Evolutionary conservation across 768 basidiomycete species (phyloP).

Genomic region (Termitomyces sp.): DNA sequence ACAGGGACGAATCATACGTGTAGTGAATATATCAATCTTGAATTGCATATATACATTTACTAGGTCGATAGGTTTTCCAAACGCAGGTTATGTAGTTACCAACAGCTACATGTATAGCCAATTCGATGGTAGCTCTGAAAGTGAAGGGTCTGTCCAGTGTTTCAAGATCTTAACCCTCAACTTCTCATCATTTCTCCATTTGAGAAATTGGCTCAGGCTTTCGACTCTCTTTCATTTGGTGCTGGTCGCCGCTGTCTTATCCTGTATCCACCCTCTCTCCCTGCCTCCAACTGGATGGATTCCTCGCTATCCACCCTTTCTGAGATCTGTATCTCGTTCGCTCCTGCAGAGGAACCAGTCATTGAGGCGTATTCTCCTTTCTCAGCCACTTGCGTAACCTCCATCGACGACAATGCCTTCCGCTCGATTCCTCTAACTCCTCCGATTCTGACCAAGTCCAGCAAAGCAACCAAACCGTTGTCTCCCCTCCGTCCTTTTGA

Average conservation of each 20-base stretch:
- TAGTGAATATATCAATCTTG: conserved; percentile 1
- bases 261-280: conserved; percentile 15
- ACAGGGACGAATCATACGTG: neutral
- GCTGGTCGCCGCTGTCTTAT: conserved; percentile 44
- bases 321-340: conserved; percentile 63
- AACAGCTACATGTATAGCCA: conserved; percentile 1
- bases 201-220: conserved; percentile 11
- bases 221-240: conserved; percentile 23
- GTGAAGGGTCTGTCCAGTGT: neutral
- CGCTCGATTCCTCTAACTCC: conserved; percentile 55
- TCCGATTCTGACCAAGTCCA: conserved; percentile 36
- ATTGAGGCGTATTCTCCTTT: conserved; percentile 64
- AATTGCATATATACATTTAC: neutral
- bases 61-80: neutral
- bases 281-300: conserved; percentile 31
- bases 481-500: conserved; percentile 46
- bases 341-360: conserved; percentile 46
- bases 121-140: conserved; percentile 6
- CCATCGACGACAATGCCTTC: conserved; percentile 44
- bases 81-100: conserved; percentile 3
- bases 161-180: neutral
- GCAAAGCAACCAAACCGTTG: conserved; percentile 24
- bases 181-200: neutral
- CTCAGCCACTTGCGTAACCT: conserved; percentile 23
- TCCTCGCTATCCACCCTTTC: conserved; percentile 43